Percentiles rank a stretch among this genome's conserved stretches.
These are phyloP conservation scores for Naganishia vishniacii DNA, from an alignment of 768 basidiomycete genomes.

Conservation along the genomic window DNA sequence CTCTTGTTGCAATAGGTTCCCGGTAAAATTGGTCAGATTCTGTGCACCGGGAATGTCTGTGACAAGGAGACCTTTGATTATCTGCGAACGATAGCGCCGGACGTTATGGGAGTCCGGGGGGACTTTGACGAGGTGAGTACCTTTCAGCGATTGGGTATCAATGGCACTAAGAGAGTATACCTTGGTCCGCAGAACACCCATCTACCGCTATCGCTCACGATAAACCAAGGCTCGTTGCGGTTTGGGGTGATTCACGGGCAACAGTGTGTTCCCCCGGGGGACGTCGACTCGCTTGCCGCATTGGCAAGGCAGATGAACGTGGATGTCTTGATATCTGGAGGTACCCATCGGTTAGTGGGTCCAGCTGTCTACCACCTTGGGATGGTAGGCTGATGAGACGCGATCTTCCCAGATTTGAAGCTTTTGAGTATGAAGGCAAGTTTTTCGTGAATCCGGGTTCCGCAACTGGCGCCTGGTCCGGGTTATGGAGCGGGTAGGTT, in stretches of 20 bases:
- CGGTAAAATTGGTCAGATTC: constrained; percentile 95
- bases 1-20: constrained; percentile 53
- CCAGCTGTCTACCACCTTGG: neutral
- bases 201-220: constrained; percentile 73
- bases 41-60: constrained; percentile 95
- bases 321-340: constrained; percentile 86
- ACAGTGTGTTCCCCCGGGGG: constrained; percentile 85
- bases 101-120: constrained; percentile 83
- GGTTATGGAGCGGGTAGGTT: constrained; percentile 62
- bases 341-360: constrained; percentile 76
- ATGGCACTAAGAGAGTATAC: neutral
- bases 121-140: constrained; percentile 84
- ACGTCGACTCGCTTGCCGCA: constrained; percentile 79
- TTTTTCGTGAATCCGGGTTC: constrained; percentile 97
- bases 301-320: constrained; percentile 96
- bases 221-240: constrained; percentile 75
- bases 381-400: neutral
- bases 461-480: constrained; percentile 91
- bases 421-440: constrained; percentile 78
- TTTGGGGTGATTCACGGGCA: constrained; percentile 93
- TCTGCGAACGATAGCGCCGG: constrained; percentile 84
- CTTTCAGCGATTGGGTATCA: neutral
- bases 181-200: constrained; percentile 54
- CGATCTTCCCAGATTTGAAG: constrained; percentile 74
- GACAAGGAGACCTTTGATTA: constrained; percentile 98